A percentile compares a stretch with the other conserved stretches of the same genome.
Conservation (phyloP, 2,329 filamentous ascomycete genomes). For the Biscogniauxia mediterranea region DNA sequence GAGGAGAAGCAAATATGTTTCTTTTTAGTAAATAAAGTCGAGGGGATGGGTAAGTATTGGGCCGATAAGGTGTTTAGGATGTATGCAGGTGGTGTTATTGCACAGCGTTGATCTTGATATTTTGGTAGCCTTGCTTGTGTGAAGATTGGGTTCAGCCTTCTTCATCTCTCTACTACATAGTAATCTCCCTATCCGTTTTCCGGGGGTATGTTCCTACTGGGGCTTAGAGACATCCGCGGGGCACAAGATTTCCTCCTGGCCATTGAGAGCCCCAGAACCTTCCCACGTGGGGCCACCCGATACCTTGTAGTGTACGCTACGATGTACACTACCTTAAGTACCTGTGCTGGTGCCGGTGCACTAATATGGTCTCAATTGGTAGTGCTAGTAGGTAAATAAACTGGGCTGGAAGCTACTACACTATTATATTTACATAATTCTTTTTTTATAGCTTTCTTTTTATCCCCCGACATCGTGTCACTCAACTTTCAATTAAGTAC, state of each 20-base stretch:
- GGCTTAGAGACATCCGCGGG: too few relatives aligned
- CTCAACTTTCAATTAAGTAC: too few relatives aligned
- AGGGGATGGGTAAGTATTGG: too few relatives aligned
- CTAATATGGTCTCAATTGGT: too few relatives aligned
- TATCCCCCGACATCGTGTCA: neutral
- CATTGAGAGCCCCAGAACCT: neutral
- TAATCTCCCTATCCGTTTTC: too few relatives aligned
- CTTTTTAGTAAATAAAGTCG: too few relatives aligned
- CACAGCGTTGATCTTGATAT: neutral
- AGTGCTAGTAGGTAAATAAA: neutral
- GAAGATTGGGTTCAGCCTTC: neutral
- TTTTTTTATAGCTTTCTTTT: slow-evolving; percentile 8
- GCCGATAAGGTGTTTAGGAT: too few relatives aligned
- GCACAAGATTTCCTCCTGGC: neutral
- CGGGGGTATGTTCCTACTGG: too few relatives aligned
- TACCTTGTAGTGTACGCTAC: too few relatives aligned
- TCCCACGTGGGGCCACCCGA: neutral
- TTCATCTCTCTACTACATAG: neutral
- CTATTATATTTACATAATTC: too few relatives aligned
- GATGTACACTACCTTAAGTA: too few relatives aligned
- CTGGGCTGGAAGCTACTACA: neutral
- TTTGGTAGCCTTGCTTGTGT: neutral
- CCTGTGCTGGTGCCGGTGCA: too few relatives aligned
- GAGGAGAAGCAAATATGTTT: neutral
- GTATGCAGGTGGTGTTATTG: neutral